These are phyloP conservation scores for Ophiocytium majus DNA, from an alignment of 352 stramenopile genomes.

Conservation along the genomic window DNA sequence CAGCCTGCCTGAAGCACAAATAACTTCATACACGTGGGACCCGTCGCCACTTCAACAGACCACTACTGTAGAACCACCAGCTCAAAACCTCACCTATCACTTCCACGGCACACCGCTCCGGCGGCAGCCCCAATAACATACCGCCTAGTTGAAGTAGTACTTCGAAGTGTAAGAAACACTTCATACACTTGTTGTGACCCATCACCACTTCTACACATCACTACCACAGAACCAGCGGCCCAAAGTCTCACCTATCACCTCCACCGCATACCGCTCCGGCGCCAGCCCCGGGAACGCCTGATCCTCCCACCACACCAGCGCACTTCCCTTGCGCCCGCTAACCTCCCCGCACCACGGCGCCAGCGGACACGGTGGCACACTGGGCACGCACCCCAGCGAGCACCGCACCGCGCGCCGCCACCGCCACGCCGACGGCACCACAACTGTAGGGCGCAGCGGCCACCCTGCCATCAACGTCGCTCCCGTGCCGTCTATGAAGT, in stretches of 20 bases:
- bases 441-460: neutral
- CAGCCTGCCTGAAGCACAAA: no score
- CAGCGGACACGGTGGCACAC: neutral
- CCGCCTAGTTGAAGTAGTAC: neutral
- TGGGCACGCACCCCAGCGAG: neutral
- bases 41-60: no score
- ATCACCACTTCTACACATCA: neutral
- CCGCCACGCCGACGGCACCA: neutral
- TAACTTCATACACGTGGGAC: no score
- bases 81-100: neutral
- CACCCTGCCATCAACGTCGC: no score
- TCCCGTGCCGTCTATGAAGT: no score
- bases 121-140: neutral
- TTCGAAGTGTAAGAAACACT: neutral
- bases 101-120: neutral
- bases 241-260: neutral
- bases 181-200: neutral
- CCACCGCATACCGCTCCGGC: neutral
- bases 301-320: neutral
- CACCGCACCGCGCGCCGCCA: neutral
- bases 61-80: neutral
- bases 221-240: neutral
- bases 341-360: neutral
- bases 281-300: neutral
- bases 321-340: neutral